Base-by-base conservation (phyloP, 352 stramenopile genomes). In the Globisporangium spinosum region DNA sequence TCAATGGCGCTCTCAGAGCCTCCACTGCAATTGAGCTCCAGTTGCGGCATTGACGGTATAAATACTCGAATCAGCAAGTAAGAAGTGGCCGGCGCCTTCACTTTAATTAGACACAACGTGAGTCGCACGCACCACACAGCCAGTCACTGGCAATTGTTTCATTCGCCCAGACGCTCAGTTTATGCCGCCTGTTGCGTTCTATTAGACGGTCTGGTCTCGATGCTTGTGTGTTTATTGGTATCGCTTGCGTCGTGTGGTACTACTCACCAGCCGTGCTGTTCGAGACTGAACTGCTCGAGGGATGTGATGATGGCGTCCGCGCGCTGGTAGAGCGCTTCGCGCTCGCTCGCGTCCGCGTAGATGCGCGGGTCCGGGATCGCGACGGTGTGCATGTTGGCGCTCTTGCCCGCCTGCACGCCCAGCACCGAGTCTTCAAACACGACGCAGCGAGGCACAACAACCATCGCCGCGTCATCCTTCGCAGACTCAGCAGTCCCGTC, bases 391-490 rank as follows among this genome's bases (percentile, higher is more conserved):
- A 93, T 93, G 6, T 64, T 76, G 1, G 87, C 87, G 2, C 75
- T 74, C 17, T 89, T 89, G 0, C 79, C 85, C 4, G 85, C 85
- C 27, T 75, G 76, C 22, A 91, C 83, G 25, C 87, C 87, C 34
- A 84, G 79, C 17, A 88, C 71, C 38, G 87, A 92, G 74, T 94
- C 87, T 58, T 94, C 87, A 58, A 93, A 91, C 61, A 93, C 82
- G 62, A 93, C 70, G 64, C 78, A 93, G 47, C 72, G 70, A 1
- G 29, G 29, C 29, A 32, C 29, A 32, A 32, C 29, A 32, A 32
- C 29, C 29, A 8, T 4, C 29, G 4, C 29, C 29, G 29, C 4
- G 29, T 32, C 2, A 32, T 32, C 29, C 29, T 32, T 32, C 29
- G 29, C 29, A 32, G 29, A 32, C 29, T 32, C 29, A 32, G 29